These are phyloP conservation scores for Coprinopsis marcescibilis DNA, from an alignment of 768 basidiomycete species.

Conservation along the genomic window DNA sequence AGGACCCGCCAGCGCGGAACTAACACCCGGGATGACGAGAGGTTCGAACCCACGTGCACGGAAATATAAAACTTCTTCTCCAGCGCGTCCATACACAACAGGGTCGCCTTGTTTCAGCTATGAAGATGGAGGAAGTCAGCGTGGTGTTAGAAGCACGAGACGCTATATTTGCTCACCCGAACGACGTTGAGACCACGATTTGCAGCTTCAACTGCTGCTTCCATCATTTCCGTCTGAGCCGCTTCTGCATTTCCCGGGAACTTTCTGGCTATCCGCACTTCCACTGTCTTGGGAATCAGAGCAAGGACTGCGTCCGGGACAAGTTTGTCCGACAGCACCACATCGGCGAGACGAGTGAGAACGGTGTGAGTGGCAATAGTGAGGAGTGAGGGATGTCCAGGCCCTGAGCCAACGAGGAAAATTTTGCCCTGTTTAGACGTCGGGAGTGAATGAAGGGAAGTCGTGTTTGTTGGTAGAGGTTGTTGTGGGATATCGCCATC, in stretches of 20 bases:
- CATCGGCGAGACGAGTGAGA: conserved; percentile 72
- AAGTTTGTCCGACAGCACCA: conserved; percentile 94
- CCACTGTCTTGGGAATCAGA: conserved; percentile 66
- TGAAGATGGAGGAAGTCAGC: conserved; percentile 1
- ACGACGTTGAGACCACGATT: conserved; percentile 78
- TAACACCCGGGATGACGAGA: conserved; percentile 84
- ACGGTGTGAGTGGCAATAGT: conserved; percentile 81
- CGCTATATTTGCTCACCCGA: conserved; percentile 48
- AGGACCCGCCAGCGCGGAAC: conserved; percentile 86
- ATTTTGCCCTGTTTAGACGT: conserved; percentile 58
- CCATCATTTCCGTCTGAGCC: conserved; percentile 94
- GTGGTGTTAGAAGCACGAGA: not conserved
- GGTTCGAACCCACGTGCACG: conserved; percentile 79
- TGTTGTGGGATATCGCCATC: conserved; percentile 27
- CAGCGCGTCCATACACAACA: conserved; percentile 87
- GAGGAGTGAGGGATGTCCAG: conserved; percentile 89
- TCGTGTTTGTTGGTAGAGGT: conserved; percentile 8
- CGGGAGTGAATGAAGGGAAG: conserved; percentile 25
- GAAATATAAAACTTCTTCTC: conserved; percentile 94
- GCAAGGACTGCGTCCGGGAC: conserved; percentile 85
- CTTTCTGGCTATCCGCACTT: conserved; percentile 88
- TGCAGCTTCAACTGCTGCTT: conserved; percentile 81
- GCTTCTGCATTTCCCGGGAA: conserved; percentile 97
- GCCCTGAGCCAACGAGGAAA: conserved; percentile 88
- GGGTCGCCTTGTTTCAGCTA: conserved; percentile 98